Percentiles rank a stretch among this genome's conserved stretches.
These are phyloP conservation scores for Plasmodium gaboni DNA, from an alignment of 169 alveolate species.

Conservation along the genomic window DNA sequence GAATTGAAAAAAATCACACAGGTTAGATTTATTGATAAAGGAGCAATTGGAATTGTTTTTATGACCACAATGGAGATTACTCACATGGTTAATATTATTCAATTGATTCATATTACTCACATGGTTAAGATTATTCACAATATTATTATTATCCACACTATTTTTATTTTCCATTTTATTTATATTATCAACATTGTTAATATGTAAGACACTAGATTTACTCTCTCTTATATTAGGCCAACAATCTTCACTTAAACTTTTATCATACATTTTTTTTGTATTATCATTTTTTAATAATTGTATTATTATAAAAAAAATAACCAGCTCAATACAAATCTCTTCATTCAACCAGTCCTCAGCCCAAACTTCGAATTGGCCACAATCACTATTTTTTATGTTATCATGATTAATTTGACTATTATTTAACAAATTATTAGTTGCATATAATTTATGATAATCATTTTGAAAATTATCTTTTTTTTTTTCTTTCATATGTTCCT, in stretches of 20 bases:
- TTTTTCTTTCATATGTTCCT: not conserved
- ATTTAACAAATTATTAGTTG: not conserved
- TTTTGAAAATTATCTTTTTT: not conserved
- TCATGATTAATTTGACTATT: not conserved
- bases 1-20: conserved; percentile 35
- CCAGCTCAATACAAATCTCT: conserved; percentile 33
- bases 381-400: too few species aligned
- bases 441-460: too few species aligned
- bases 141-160: too few species aligned
- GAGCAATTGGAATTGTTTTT: not conserved
- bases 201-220: not conserved
- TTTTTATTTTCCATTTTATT: too few species aligned
- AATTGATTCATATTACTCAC: too few species aligned
- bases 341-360: conserved; percentile 37
- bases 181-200: not conserved
- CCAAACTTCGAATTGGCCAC: conserved; percentile 1
- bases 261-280: conserved; percentile 57
- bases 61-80: not conserved
- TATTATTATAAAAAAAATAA: conserved; percentile 49
- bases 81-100: too few species aligned
- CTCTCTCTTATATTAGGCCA: conserved; percentile 40
- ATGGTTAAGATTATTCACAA: too few species aligned
- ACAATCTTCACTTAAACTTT: conserved; percentile 62
- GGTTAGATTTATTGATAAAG: conserved; percentile 3
- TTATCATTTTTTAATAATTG: conserved; percentile 62